Percentiles rank a stretch among this genome's conserved stretches.
These are phyloP conservation scores for Proliferodiscus dingleyae DNA, from an alignment of 2,329 filamentous ascomycete genomes.

Conservation along the genomic window DNA sequence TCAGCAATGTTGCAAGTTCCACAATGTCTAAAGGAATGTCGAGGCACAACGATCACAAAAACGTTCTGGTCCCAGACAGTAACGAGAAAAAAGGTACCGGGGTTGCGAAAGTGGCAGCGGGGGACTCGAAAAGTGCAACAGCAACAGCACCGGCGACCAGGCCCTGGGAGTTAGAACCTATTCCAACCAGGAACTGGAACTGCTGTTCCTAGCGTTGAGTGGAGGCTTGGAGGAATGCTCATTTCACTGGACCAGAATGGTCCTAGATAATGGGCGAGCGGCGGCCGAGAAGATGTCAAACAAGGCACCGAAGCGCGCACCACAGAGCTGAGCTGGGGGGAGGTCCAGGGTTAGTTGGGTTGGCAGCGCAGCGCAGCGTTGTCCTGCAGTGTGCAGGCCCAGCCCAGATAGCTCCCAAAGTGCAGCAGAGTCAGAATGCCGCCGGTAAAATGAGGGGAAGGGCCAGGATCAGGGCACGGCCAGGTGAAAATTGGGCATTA, in stretches of 20 bases:
- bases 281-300: slow-evolving; percentile 8
- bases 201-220: slow-evolving; percentile 1
- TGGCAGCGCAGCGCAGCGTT: not conserved
- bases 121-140: slow-evolving; percentile 14
- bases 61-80: slow-evolving; percentile 17
- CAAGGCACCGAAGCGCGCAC: slow-evolving; percentile 4
- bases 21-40: slow-evolving; percentile 2
- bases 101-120: slow-evolving; percentile 19
- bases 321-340: slow-evolving; percentile 3
- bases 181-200: not conserved
- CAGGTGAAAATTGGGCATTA: not conserved
- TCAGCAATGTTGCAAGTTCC: not conserved
- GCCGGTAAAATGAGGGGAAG: slow-evolving; percentile 3
- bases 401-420: not conserved
- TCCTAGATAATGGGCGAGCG: not conserved
- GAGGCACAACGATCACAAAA: slow-evolving; percentile 17
- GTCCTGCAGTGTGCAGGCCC: not conserved
- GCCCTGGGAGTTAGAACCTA: slow-evolving; percentile 5
- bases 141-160: slow-evolving; percentile 10
- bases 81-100: slow-evolving; percentile 20
- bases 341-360: not conserved
- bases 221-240: slow-evolving; percentile 19
- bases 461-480: not conserved
- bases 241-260: slow-evolving; percentile 13
- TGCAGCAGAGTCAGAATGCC: not conserved